Percentiles rank a stretch among this genome's conserved stretches.
Conservation (phyloP, 2,329 filamentous ascomycete genomes). For the Esteya vermicola region DNA sequence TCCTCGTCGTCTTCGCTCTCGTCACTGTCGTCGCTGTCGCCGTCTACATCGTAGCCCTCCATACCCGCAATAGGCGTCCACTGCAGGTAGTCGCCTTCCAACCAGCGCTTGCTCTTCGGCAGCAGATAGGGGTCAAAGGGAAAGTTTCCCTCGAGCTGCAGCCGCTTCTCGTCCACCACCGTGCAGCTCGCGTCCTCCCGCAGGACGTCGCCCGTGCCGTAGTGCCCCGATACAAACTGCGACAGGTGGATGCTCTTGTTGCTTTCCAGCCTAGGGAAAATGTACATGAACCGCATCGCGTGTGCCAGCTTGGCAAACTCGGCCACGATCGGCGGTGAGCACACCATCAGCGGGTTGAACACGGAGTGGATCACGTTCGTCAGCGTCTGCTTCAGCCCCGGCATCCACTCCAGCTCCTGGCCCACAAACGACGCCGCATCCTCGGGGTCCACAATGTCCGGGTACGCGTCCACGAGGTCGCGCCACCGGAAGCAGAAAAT, state of each 20-base stretch:
- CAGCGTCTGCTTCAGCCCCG: conserved; percentile 59
- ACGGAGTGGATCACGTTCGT: conserved; percentile 69
- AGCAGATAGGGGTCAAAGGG: conserved; percentile 95
- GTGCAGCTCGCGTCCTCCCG: conserved; percentile 34
- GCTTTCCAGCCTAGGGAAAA: conserved; percentile 74
- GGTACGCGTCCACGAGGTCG: conserved; percentile 57
- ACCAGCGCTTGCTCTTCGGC: conserved; percentile 74
- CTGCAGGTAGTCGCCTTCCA: conserved; percentile 68
- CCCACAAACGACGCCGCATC: conserved; percentile 46
- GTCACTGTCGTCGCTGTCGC: conserved; percentile 26
- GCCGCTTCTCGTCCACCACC: conserved; percentile 56
- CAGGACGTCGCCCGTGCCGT: conserved; percentile 35
- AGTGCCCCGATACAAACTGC: conserved; percentile 47
- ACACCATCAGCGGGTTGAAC: conserved; percentile 91
- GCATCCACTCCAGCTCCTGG: conserved; percentile 66
- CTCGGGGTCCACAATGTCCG: conserved; percentile 47
- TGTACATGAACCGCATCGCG: conserved; percentile 76
- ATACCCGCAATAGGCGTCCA: conserved; percentile 66
- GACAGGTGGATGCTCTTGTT: conserved; percentile 83
- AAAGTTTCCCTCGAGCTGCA: conserved; percentile 88
- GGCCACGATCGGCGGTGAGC: conserved; percentile 75
- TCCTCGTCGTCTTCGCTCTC: conserved; percentile 17
- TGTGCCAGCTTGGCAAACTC: conserved; percentile 83
- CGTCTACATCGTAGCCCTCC: conserved; percentile 38
- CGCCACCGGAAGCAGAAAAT: conserved; percentile 98